Evolutionary conservation across 257 asterid species (phyloP).

Genomic region (Verbena officinalis): DNA sequence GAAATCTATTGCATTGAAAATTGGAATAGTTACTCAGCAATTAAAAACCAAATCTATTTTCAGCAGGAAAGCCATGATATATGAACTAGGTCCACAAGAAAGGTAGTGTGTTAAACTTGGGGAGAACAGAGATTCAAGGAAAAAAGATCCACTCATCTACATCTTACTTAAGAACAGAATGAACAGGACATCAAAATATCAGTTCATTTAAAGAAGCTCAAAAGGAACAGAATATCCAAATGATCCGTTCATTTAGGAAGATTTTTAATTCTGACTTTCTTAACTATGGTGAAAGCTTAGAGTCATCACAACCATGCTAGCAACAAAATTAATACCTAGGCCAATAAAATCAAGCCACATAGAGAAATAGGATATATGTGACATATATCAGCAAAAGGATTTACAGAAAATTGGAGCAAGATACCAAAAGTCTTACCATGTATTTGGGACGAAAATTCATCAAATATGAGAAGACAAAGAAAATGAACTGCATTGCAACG

Average conservation of each 20-base stretch:
- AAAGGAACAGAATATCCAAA: constrained; percentile 21
- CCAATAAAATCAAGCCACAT: not conserved
- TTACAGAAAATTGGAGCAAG: constrained; percentile 2
- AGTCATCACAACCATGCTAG: not conserved
- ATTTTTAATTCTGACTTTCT: not conserved
- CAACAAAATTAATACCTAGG: not conserved
- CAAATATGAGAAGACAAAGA: constrained; percentile 7
- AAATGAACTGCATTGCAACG: not conserved
- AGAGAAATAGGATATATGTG: not conserved
- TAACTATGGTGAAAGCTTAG: constrained; percentile 5
- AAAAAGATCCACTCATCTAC: not conserved
- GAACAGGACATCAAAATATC: constrained; percentile 9
- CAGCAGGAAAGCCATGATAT: constrained; percentile 7
- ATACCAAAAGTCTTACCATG: not conserved
- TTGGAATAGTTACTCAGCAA: not conserved
- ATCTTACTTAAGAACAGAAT: not conserved
- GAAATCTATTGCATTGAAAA: not conserved
- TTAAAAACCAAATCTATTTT: not conserved
- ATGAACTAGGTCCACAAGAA: constrained; percentile 1
- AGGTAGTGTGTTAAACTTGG: not conserved
- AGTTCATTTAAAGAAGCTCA: not conserved
- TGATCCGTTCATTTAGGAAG: constrained; percentile 7
- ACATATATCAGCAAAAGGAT: constrained; percentile 14
- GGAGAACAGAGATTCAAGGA: not conserved
- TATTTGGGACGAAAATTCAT: constrained; percentile 6